Conservation (phyloP, 345 rosid genomes). For the Odontarrhena argentea region DNA sequence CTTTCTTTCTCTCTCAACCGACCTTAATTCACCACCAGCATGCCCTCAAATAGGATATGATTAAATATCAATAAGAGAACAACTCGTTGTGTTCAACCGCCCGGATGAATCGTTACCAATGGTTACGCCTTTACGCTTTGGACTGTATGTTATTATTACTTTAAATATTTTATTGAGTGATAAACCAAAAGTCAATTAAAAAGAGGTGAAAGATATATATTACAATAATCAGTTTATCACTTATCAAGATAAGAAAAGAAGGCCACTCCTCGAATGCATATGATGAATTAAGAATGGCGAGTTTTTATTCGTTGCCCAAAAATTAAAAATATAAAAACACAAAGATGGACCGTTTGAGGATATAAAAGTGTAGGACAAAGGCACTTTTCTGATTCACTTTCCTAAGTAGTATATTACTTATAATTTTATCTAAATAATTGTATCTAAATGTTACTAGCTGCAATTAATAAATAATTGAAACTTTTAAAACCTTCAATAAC, state of each 20-base stretch:
- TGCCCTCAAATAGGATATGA: slow-evolving; percentile 29
- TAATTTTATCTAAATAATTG: too few relatives aligned
- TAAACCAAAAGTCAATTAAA: slow-evolving; percentile 24
- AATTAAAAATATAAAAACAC: too few relatives aligned
- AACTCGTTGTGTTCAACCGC: slow-evolving; percentile 24
- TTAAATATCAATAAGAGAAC: slow-evolving; percentile 10
- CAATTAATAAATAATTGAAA: background rate
- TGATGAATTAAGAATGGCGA: slow-evolving; percentile 28
- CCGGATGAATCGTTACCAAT: slow-evolving; percentile 27
- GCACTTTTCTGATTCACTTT: background rate
- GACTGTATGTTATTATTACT: slow-evolving; percentile 28
- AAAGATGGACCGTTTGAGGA: slow-evolving; percentile 21
- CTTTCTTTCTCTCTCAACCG: slow-evolving; percentile 24
- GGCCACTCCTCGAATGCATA: slow-evolving; percentile 24
- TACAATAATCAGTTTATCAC: slow-evolving; percentile 25
- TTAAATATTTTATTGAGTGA: slow-evolving; percentile 5
- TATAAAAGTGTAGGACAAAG: slow-evolving; percentile 7
- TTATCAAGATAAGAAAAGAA: slow-evolving; percentile 36
- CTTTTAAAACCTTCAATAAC: too few relatives aligned
- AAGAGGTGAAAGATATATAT: slow-evolving; percentile 20
- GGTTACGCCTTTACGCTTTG: slow-evolving; percentile 25
- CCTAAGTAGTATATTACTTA: too few relatives aligned
- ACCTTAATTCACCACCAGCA: slow-evolving; percentile 27
- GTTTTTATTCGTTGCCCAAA: slow-evolving; percentile 18
- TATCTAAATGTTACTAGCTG: background rate